These are phyloP conservation scores for Phanerochaete sordida DNA, from an alignment of 768 basidiomycete genomes.

Conservation along the genomic window DNA sequence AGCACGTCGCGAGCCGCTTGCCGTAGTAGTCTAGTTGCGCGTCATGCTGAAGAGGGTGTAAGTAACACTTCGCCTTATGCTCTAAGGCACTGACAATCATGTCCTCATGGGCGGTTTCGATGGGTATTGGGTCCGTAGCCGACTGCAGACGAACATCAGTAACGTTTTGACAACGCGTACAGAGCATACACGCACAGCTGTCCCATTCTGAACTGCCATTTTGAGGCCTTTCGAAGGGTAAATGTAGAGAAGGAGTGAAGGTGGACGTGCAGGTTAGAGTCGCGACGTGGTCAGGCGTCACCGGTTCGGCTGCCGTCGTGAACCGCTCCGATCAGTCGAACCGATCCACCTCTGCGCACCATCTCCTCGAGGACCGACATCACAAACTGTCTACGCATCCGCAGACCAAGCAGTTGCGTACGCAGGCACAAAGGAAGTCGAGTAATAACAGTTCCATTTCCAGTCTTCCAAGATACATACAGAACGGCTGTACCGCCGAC, in stretches of 20 bases:
- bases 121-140: slow-evolving; percentile 61
- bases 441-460: background rate
- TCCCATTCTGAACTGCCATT: slow-evolving; percentile 4
- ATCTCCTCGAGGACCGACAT: no score
- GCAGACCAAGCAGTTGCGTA: no score
- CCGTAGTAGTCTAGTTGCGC: slow-evolving; percentile 98
- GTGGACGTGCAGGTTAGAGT: background rate
- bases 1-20: slow-evolving; percentile 94
- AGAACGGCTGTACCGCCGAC: background rate
- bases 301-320: background rate
- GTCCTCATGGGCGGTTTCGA: slow-evolving; percentile 97
- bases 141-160: background rate
- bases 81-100: slow-evolving; percentile 76
- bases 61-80: background rate
- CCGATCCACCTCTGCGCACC: no score
- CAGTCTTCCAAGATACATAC: background rate
- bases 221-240: background rate
- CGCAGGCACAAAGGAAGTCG: background rate
- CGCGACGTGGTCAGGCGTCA: slow-evolving; percentile 7
- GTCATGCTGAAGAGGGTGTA: slow-evolving; percentile 70
- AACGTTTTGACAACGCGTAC: background rate
- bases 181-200: background rate
- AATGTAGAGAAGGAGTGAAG: background rate
- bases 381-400: no score
- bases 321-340: background rate